These are phyloP conservation scores for Cylindrotheca fusiformis DNA, from an alignment of 108 stramenopile genomes.

Conservation along the genomic window DNA sequence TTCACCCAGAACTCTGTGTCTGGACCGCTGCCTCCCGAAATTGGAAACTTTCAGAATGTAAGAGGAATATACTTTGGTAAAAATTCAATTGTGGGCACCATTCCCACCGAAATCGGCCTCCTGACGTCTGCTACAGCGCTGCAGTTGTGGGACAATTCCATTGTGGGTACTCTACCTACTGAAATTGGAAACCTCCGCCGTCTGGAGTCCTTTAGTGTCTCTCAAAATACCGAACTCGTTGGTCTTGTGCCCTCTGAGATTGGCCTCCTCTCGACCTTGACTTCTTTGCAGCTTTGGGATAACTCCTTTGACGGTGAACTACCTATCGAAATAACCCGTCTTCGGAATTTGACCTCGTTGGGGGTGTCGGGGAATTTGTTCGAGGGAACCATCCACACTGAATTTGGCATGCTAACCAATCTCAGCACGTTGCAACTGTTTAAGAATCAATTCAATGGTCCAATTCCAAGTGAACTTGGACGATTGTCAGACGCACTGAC, in stretches of 20 bases:
- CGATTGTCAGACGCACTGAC: conserved; percentile 39
- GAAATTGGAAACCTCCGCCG: conserved; percentile 30
- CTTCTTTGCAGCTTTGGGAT: conserved; percentile 21
- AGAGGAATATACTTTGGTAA: too few species aligned
- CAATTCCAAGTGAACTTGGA: too few species aligned
- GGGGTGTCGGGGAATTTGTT: conserved; percentile 29
- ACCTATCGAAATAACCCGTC: conserved; percentile 13
- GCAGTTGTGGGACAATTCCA: conserved; percentile 18
- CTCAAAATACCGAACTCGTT: conserved; percentile 32
- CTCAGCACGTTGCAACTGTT: too few species aligned
- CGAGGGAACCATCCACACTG: conserved; percentile 38
- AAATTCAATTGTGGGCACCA: conserved; percentile 13
- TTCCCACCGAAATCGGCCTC: conserved; percentile 14
- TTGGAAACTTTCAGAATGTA: too few species aligned
- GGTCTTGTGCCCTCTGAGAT: conserved; percentile 47
- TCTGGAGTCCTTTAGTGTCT: conserved; percentile 23
- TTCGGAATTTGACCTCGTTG: too few species aligned
- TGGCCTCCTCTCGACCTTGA: conserved; percentile 15
- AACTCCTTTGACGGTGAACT: conserved; percentile 27
- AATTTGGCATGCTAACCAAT: conserved; percentile 36
- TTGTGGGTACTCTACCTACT: conserved; percentile 23
- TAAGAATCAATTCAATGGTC: too few species aligned
- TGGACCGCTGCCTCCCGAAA: too few species aligned
- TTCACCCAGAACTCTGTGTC: too few species aligned
- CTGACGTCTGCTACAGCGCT: conserved; percentile 19